Base-by-base conservation (phyloP, 2,329 filamentous ascomycete genomes). In the Drechslerella coelobrocha region DNA sequence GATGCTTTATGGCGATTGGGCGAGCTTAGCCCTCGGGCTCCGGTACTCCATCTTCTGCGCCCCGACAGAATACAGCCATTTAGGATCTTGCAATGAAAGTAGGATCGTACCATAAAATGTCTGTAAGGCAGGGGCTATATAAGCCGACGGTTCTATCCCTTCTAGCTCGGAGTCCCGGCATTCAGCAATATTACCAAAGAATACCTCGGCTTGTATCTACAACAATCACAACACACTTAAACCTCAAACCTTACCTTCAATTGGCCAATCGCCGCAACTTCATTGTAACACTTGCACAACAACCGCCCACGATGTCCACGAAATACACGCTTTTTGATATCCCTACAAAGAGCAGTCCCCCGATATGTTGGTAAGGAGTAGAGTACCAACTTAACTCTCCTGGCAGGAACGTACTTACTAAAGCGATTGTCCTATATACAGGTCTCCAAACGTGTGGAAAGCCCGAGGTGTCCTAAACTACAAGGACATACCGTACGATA, bases 371-470 rank as follows among this genome's bases (percentile, higher is more conserved):
- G 66, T 71, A 55, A 2, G 65, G 10, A 3, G 7, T 19, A 14
- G 12, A 26, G n/a, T 14, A 27, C n/a, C 12, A 14, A 23, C 12
- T 5, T 19, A 9, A 8, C 17, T 6, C 2, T 48, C 43, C 23
- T 4, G 17, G 17, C 10, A n/a, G n/a, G n/a, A n/a, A n/a, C n/a
- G n/a, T n/a, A n/a, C n/a, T n/a, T n/a, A n/a, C n/a, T n/a, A n/a
- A n/a, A n/a, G n/a, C n/a, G n/a, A n/a, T n/a, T 53, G 12, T 31
- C 14, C 19, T 14, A 37, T 2, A 37, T 19, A 34, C 26, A 78
- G 78, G 73, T 79, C 81, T n/a, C 80, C 82, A 2, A 84, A 84
- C 69, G 82, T 82, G 14, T 83, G 80, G 78, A 84, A 84, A 75
- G 75, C 79, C n/a, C 81, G 83, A 17, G 73, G 80, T 2, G 81